Evolutionary conservation across 305 asterid genomes (phyloP), one percentile per base, ranked within the genome.

Genomic region (Coffea humblotiana): DNA sequence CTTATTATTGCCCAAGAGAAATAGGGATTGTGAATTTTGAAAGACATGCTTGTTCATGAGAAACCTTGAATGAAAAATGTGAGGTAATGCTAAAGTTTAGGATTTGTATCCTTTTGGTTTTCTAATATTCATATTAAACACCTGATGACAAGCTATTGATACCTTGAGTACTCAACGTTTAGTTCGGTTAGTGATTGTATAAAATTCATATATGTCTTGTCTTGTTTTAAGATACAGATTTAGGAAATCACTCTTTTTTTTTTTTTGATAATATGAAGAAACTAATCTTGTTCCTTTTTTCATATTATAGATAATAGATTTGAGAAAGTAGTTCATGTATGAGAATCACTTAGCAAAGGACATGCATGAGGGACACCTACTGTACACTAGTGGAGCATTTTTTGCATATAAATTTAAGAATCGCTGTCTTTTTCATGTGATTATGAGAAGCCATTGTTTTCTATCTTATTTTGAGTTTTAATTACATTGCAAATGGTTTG

Each of bases 1-100:
- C 76, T 52, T 65, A 58, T 63, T 43, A 14, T 27, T 32, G 51
- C 67, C 13, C 37, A 51, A 74, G 56, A 73, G 49, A 75, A 69
- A 8, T 60, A 18, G 4, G 23, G 61, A 58, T n/a, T 58, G 27
- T 51, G 40, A 37, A 21, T 54, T 61, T 40, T 61, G 32, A 14
- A 64, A n/a, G 25, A 40, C 29, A 18, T 71, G 72, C 72, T 43
- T 54, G 29, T 71, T 40, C 13, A n/a, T 27, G 51, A 58, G 72
- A 71, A 79, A 47, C 51, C 48, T 49, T 56, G 60, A 78, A 60
- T 18, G 23, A 21, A 61, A 29, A 29, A 58, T 71, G 18, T 6
- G 16, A 27, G 7, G 35, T 60, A 29, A 72, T 13, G 32, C 12
- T 72, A 18, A 65, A 48, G 74, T 47, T 52, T 74, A 7, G 83